A percentile compares a stretch with the other conserved stretches of the same genome.
Evolutionary conservation across 345 rosid genomes (phyloP).

Genomic region (Eucalyptus marginata): DNA sequence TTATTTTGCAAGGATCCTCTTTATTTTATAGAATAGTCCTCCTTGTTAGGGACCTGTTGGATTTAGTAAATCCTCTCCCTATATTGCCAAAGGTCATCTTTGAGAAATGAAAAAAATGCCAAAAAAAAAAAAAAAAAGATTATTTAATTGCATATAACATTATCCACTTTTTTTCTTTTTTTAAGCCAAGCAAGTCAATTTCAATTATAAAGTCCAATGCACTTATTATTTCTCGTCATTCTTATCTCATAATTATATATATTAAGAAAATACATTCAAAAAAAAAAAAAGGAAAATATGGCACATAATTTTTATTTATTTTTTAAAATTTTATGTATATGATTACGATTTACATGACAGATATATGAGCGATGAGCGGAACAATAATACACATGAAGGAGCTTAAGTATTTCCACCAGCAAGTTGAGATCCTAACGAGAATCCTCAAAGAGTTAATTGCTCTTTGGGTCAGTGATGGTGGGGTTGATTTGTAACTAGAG

Average conservation of each 20-base stretch:
- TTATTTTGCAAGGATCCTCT: background rate
- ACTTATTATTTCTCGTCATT: background rate
- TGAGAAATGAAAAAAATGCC: background rate
- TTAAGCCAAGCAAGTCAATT: background rate
- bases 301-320: background rate
- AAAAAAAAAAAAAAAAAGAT: too few species aligned
- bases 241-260: background rate
- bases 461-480: background rate
- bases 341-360: rapidly evolving
- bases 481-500: background rate
- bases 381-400: background rate
- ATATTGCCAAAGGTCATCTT: background rate
- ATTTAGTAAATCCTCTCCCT: too few species aligned
- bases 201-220: background rate
- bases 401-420: rapidly evolving
- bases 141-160: background rate
- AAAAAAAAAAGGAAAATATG: background rate
- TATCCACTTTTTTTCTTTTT: background rate
- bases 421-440: background rate
- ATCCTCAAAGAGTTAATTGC: background rate
- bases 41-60: background rate
- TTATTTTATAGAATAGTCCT: background rate
- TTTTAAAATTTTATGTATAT: background rate
- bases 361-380: background rate
- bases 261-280: background rate